These are phyloP conservation scores for Aspergillus tamarii DNA, from an alignment of 2,329 filamentous ascomycete species.

Conservation along the genomic window DNA sequence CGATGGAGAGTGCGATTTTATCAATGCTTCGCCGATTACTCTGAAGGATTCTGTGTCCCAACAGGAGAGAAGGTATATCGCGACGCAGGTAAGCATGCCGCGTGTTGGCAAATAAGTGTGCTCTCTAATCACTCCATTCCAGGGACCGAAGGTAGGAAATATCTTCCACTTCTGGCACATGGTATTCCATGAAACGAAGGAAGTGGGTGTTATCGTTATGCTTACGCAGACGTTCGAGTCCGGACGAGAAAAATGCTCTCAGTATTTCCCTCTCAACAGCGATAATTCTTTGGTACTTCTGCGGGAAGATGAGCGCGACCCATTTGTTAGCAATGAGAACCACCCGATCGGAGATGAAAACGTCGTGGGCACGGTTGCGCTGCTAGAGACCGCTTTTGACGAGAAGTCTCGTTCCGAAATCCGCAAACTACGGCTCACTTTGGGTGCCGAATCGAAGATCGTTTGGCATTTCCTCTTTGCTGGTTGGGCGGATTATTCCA, in stretches of 20 bases:
- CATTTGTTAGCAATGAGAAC: conserved; percentile 58
- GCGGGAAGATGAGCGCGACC: conserved; percentile 37
- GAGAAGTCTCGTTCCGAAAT: conserved; percentile 66
- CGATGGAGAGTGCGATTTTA: conserved; percentile 72
- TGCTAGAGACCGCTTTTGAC: conserved; percentile 60
- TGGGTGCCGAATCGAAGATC: conserved; percentile 59
- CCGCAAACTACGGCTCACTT: conserved; percentile 66
- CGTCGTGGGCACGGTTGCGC: conserved; percentile 69
- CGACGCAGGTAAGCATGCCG: conserved; percentile 67
- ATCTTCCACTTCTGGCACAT: conserved; percentile 92
- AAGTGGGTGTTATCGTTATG: conserved; percentile 87
- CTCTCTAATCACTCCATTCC: not conserved
- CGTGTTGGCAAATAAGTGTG: not conserved
- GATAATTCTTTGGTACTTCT: conserved; percentile 55
- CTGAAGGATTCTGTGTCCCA: conserved; percentile 56
- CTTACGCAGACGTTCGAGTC: conserved; percentile 85
- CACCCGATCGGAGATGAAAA: conserved; percentile 66
- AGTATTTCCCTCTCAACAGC: conserved; percentile 74
- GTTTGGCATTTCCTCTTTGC: conserved; percentile 86
- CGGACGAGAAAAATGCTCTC: conserved; percentile 79
- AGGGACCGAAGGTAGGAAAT: conserved; percentile 78
- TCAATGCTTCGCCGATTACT: conserved; percentile 76
- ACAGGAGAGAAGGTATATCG: conserved; percentile 70
- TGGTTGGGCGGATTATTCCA: conserved; percentile 87
- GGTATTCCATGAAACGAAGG: conserved; percentile 78